Conservation (phyloP, 2,329 filamentous ascomycete genomes). For the Cladosporium sp. region DNA sequence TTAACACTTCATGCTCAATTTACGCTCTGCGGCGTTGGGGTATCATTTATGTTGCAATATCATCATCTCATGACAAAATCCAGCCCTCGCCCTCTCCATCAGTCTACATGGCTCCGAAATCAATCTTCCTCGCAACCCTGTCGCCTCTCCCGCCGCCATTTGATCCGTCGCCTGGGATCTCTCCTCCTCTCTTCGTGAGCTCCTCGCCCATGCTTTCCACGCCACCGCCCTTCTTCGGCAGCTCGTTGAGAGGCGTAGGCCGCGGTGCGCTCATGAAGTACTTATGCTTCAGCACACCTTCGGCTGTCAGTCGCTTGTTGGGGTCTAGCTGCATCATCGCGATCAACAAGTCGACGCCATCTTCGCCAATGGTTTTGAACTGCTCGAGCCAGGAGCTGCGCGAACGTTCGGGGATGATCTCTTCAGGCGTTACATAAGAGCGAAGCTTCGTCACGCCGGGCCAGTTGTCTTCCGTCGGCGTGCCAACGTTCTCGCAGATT, state of each 20-base stretch:
- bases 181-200: conserved; percentile 69
- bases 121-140: conserved; percentile 77
- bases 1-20: neutral
- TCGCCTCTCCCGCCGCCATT: conserved; percentile 51
- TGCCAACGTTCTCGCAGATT: conserved; percentile 81
- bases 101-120: conserved; percentile 57
- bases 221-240: conserved; percentile 73
- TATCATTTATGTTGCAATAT: neutral
- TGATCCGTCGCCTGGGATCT: conserved; percentile 54
- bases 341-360: conserved; percentile 85
- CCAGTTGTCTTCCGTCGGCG: conserved; percentile 92
- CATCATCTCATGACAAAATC: too few relatives aligned
- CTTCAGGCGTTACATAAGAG: conserved; percentile 70
- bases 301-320: conserved; percentile 73
- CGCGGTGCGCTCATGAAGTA: conserved; percentile 85
- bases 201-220: conserved; percentile 76
- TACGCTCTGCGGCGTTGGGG: neutral
- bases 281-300: conserved; percentile 71
- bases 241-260: conserved; percentile 74
- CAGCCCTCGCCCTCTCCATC: neutral
- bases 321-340: conserved; percentile 82
- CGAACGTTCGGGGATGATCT: conserved; percentile 55
- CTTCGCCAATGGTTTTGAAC: conserved; percentile 75
- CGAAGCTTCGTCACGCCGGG: conserved; percentile 79
- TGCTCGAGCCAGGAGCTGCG: conserved; percentile 68